These are phyloP conservation scores for Coelastrella sp. DNA, from an alignment of 139 green algal genomes.

Conservation along the genomic window DNA sequence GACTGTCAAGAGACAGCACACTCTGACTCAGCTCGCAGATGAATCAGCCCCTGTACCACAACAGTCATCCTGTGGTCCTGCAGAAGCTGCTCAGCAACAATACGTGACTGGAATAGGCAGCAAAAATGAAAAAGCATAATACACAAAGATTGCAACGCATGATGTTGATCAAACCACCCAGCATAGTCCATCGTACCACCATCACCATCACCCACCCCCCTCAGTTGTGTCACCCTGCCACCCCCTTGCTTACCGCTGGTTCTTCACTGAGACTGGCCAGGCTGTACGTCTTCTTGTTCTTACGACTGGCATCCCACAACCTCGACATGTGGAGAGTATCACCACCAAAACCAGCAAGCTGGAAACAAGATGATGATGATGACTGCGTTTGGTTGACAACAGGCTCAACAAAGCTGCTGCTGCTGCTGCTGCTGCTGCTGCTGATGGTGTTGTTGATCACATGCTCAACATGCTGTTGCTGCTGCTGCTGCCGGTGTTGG, in stretches of 20 bases:
- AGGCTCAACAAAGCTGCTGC: not conserved
- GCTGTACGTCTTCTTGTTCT: too few relatives aligned
- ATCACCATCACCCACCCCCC: too few relatives aligned
- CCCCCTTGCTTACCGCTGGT: conserved; percentile 42
- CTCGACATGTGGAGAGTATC: conserved; percentile 99
- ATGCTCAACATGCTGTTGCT: not conserved
- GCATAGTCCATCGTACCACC: too few relatives aligned
- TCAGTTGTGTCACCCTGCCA: too few relatives aligned
- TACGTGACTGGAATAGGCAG: too few relatives aligned
- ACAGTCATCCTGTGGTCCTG: too few relatives aligned
- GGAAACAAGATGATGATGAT: conserved; percentile 33
- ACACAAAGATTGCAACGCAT: too few relatives aligned
- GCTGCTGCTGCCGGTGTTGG: not conserved
- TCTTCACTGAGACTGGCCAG: conserved; percentile 39
- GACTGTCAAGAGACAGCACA: too few relatives aligned
- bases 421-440: conserved; percentile 7
- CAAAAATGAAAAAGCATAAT: not conserved
- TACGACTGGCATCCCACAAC: conserved; percentile 85
- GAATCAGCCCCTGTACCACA: not conserved
- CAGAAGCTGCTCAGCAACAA: too few relatives aligned
- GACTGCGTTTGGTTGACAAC: not conserved
- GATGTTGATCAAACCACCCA: not conserved
- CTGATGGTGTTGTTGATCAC: not conserved
- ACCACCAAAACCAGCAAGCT: conserved; percentile 82
- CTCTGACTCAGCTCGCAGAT: too few relatives aligned